Base-by-base conservation (phyloP, 805 yeast genomes). In the Metschnikowia lachancei region DNA sequence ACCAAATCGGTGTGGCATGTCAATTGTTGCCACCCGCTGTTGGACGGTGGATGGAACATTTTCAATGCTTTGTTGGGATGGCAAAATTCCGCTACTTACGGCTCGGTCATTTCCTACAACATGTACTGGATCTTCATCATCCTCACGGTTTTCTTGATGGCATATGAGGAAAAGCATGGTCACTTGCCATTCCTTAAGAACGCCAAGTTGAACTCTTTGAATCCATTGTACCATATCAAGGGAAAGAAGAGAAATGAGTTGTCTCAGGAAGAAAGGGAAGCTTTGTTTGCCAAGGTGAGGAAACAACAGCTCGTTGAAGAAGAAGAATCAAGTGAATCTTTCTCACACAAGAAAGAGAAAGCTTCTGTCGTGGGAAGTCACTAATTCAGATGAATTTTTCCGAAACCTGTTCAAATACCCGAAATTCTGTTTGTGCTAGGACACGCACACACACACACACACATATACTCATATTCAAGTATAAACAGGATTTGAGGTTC, bases 71-170 rank as follows among this genome's bases (percentile, higher is more conserved):
- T 92, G 47, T 74, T 92, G 53, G 99, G 98, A 52, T 92, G 99
- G 99, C 96, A 90, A 73, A 92, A 92, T 70, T 80, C 96, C 44
- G 98, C 97, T 49, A 89, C 96, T 55, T 79, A 87, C 64, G 96
- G 97, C 47, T 88, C 97, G 4, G 91, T 92, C 49, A 71, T 92
- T 44, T 80, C 91, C 40, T 92, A 92, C 76, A 90, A 89, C 71
- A 54, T 85, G 52, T 92, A 92, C 75, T 92, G 99, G 99, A 58
- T 91, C 45, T 66, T 69, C 34, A 64, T 89, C 45, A 84, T 85
- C 51, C 51, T 71, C 18, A 67, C 75, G 31, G 61, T 92, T 37
- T 43, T 61, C 14, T 67, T 83, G 56, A 80, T 92, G 89, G 69
- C 83, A 53, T 90, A 60, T 69, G 94, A 88, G 74, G 99, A 92